A percentile compares a stretch with the other conserved stretches of the same genome.
phyloP scores from a whole-genome alignment of 2,329 filamentous ascomycete species.

The Lecanicillium sp. region DNA sequence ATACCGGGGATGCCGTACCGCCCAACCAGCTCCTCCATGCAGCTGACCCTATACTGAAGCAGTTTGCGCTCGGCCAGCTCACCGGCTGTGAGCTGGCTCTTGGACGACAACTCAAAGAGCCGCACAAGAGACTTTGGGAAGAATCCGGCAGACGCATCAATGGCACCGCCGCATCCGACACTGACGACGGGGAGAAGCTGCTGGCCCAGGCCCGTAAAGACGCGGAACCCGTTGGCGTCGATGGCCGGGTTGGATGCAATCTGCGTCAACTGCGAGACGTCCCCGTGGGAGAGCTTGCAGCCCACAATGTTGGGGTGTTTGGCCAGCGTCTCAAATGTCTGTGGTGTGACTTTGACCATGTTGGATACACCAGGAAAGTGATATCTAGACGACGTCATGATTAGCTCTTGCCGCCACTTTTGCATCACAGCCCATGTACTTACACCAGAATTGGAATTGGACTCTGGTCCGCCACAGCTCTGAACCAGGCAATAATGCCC shows the following conservation, averaged over 20 bases:
- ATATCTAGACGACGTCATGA: conserved; percentile 40
- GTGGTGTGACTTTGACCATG: conserved; percentile 50
- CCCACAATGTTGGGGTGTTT: conserved; percentile 60
- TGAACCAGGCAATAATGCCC: conserved; percentile 51
- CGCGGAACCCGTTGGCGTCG: conserved; percentile 49
- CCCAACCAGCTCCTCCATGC: conserved; percentile 54
- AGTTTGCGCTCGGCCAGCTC: conserved; percentile 41
- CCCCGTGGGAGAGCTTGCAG: conserved; percentile 62
- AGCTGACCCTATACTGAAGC: conserved; percentile 54
- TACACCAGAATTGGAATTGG: conserved; percentile 52
- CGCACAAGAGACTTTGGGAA: conserved; percentile 55
- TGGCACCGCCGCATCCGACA: conserved; percentile 51
- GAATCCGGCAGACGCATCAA: conserved; percentile 55
- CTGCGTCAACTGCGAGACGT: conserved; percentile 56
- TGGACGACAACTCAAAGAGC: conserved; percentile 41
- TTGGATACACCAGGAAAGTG: conserved; percentile 63
- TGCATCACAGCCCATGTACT: conserved; percentile 15
- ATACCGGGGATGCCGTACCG: conserved; percentile 55
- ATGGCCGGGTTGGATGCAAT: conserved; percentile 52
- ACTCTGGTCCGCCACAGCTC: conserved; percentile 48
- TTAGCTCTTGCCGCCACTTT: neutral
- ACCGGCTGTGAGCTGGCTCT: conserved; percentile 24
- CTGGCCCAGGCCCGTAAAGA: conserved; percentile 59
- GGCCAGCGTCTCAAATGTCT: conserved; percentile 49
- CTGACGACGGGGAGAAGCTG: conserved; percentile 54